Conservation (phyloP, 768 basidiomycete species). For the Mycena olivaceomarginata region DNA sequence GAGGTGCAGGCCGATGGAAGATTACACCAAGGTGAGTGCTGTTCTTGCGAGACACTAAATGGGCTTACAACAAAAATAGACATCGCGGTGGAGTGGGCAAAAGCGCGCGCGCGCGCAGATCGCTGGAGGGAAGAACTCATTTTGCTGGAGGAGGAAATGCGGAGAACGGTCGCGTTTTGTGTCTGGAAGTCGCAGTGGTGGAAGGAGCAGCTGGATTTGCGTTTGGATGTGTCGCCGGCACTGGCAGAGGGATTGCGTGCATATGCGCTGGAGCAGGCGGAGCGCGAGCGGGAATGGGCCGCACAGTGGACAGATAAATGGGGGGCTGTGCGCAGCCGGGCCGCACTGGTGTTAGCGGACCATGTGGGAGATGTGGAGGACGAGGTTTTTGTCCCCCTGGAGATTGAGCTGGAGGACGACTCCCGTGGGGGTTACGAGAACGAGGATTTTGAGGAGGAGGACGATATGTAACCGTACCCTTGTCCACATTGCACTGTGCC, state of each 20-base stretch:
- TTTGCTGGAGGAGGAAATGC: constrained; percentile 53
- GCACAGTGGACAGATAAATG: neutral
- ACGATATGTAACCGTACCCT: too few species aligned
- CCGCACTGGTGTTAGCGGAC: neutral
- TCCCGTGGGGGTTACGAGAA: too few species aligned
- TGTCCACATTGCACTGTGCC: too few species aligned
- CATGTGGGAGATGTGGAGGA: too few species aligned
- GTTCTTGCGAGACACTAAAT: neutral
- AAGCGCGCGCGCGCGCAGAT: constrained; percentile 45
- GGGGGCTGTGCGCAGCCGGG: neutral
- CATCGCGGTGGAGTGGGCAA: constrained; percentile 51
- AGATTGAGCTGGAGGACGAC: too few species aligned
- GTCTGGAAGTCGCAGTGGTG: constrained; percentile 36
- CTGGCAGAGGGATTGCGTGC: constrained; percentile 8
- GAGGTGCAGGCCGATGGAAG: neutral
- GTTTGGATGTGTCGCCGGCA: neutral
- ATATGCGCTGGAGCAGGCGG: constrained; percentile 9
- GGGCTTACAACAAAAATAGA: constrained; percentile 1
- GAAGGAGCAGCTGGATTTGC: neutral
- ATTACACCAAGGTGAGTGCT: constrained; percentile 25
- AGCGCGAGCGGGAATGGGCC: neutral
- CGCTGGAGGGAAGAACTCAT: constrained; percentile 51
- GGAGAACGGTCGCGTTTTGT: constrained; percentile 42
- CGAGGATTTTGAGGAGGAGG: too few species aligned
- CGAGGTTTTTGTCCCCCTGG: too few species aligned